Base-by-base conservation (phyloP, 2,329 filamentous ascomycete genomes). In the Botrytis tulipae region DNA sequence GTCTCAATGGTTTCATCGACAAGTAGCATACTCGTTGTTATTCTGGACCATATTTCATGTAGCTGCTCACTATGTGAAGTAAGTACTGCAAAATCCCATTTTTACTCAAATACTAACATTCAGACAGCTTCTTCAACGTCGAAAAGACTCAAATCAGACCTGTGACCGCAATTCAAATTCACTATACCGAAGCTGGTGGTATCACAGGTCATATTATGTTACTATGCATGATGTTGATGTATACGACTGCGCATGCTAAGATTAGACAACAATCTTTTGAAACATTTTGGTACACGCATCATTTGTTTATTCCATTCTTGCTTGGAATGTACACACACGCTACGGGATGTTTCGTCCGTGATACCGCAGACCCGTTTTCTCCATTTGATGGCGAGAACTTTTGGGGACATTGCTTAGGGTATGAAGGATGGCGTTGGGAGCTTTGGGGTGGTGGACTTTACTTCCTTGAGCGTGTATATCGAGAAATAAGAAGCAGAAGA, bases 271-370 rank as follows among this genome's bases (percentile, higher is more conserved):
- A 99, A 82, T 97, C 94, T 0, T 99, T 95, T 81, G 96, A 99
- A 84, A 97, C 95, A 0, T 99, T 99, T 82, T 99, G 96, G 96
- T 99, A 99, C 84, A 97, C 94, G 0, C 96, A 99, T 83, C 96
- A 99, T 80, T 88, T 99, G n/a, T 98, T 98, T 80, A 92, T 99
- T 75, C 95, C 96, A 2, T 99, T 99, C 83, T 84, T 98, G 80
- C 87, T 99, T 62, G 95, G 89, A 63, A 90, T 99, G 78, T 99
- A 98, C 83, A 98, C 95, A 20, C 96, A 99, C 83, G 95, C 96
- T 1, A 93, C 93, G 12, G 95, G 94, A 74, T 99, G 96, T 84
- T 99, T 99, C 84, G 96, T 99, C 57, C 93, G 96, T 77, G 95
- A 98, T 81, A 92, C 90, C 1, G 82, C 86, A 9, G 80, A 89